These are phyloP conservation scores for Cercospora zeae-maydis DNA, from an alignment of 2,329 filamentous ascomycete species.

Conservation along the genomic window DNA sequence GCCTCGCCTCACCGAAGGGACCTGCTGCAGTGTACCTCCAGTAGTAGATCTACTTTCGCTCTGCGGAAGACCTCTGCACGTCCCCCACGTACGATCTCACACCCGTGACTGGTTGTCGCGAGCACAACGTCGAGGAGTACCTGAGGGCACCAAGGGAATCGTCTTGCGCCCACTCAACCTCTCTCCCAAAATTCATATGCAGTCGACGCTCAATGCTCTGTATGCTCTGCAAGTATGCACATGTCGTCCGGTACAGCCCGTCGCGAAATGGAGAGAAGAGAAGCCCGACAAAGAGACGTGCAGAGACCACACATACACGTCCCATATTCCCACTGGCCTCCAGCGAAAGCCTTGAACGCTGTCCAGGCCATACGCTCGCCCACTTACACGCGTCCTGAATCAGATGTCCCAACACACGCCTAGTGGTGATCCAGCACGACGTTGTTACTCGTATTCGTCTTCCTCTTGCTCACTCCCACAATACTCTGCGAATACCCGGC, in stretches of 20 bases:
- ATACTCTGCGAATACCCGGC: constrained; percentile 8
- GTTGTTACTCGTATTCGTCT: constrained; percentile 34
- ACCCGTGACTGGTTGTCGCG: neutral
- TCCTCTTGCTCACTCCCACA: constrained; percentile 30
- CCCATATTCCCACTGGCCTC: neutral
- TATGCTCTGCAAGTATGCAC: neutral
- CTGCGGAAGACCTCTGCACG: neutral
- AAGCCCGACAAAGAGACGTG: neutral
- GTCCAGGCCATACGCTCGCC: neutral
- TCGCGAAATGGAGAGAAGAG: neutral
- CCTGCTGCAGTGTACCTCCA: neutral
- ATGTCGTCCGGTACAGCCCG: neutral
- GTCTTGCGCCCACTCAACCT: neutral
- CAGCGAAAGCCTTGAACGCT: neutral
- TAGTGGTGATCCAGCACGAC: constrained; percentile 32
- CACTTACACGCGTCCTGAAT: too few species aligned
- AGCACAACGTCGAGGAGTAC: neutral
- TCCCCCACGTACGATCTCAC: neutral
- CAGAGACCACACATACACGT: neutral
- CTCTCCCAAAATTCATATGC: neutral
- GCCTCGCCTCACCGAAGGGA: neutral
- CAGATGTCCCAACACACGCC: neutral
- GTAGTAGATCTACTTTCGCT: neutral
- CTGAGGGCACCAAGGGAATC: neutral
- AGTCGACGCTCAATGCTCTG: neutral